Evolutionary conservation across 176 grass and related monocot species (phyloP), one percentile per base, ranked within the genome.

Genomic region (Stipa capillata): DNA sequence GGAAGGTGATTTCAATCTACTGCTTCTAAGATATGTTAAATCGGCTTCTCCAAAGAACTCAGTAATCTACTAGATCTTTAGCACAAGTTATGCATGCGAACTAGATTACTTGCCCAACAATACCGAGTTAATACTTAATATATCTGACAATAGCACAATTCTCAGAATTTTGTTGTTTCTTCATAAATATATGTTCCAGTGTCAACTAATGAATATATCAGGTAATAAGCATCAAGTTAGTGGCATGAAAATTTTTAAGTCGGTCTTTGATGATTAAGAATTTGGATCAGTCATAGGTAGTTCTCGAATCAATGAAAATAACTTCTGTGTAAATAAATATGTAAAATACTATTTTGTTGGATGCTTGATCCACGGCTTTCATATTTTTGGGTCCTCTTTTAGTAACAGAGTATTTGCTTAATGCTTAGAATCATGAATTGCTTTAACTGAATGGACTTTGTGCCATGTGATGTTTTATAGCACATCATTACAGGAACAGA

Each of bases 101-200:
- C 40, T 17, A 68, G 24, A 48, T 67, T 83, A 15, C 11, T 65
- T 25, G 7, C 39, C 21, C 12, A 9, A 57, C n/a, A 72, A 51
- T 77, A 65, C 21, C 57, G 36, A 29, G 41, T n/a, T n/a, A n/a
- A n/a, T n/a, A n/a, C n/a, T 31, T 15, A 48, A 5, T 18, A 21
- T 64, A 57, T 72, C 32, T 88, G 12, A 63, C 36, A 56, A 36
- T 53, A 41, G n/a, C 60, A n/a, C n/a, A n/a, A n/a, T n/a, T n/a
- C n/a, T 48, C 37, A 85, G 44, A 17, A 76, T 33, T 59, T 57
- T 31, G 0, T 51, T 75, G 16, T 43, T n/a, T n/a, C n/a, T n/a
- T 47, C 34, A 11, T 73, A 48, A 63, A 15, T 65, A 42, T 65
- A 79, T 58, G 31, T 74, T 61, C 60, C 49, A 37, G 27, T 76